Base-by-base conservation (phyloP, 164 flowering plant genomes). In the Litsea cubeba region DNA sequence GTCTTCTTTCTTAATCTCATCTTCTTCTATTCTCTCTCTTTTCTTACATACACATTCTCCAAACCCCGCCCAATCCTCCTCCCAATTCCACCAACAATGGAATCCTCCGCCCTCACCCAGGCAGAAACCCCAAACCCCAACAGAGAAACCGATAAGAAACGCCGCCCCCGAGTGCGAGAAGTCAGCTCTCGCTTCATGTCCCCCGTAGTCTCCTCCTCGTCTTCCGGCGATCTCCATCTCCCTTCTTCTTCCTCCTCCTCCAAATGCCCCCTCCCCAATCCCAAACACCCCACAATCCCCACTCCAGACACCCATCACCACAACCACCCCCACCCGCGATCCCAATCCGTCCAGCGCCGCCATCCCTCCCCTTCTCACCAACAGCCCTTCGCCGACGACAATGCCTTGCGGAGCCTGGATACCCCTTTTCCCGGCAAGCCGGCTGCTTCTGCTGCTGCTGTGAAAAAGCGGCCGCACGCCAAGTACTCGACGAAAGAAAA, bases 151-250 rank as follows among this genome's bases (percentile, higher is more conserved):
- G 60, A 54, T 14, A 54, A 20, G 60, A 54, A 54, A 18, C 81
- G 83, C 1, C 67, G 83, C 30, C 81, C 83, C 3, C 50, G 77
- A 26, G 81, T 81, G 50, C 71, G 77, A 22, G 81, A 75, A 30
- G 83, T 81, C 15, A 78, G 77, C 68, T 81, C 83, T 8, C 75
- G 83, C 65, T 81, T 81, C 69, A 81, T 81, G 83, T 76, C 83
- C 28, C 81, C 83, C 23, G 76, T 67, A 49, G 54, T 79, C 7
- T 67, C 81, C 62, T 78, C 81, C 5, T 67, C 79, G 2, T 76
- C 79, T 14, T 40, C 58, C 40, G 75, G 79, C 3, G 79, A 76
- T 77, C 79, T 77, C 50, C 82, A 76, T 71, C 69, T 76, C 24
- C 69, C 76, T 25, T 57, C 81, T 46, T 73, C 76, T 10, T 69